phyloP scores from a whole-genome alignment of 345 rosid genomes.

The Isatis tinctoria region DNA sequence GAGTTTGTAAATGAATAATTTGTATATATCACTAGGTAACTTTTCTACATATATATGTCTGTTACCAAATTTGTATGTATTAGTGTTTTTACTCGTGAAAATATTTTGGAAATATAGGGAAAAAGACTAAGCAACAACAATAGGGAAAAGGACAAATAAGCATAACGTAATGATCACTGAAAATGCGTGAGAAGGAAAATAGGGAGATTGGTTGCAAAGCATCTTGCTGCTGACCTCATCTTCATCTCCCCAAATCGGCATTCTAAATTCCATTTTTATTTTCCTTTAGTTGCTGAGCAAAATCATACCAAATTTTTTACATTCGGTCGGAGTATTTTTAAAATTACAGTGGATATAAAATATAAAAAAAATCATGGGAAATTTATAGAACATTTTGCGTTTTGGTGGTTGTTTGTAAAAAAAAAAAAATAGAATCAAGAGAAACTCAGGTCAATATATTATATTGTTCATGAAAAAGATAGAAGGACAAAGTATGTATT shows the following conservation, averaged over 20 bases:
- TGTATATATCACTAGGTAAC: background rate
- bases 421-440: too few species aligned
- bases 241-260: constrained; percentile 1
- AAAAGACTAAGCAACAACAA: background rate
- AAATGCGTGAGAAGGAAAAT: constrained; percentile 25
- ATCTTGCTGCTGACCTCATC: constrained; percentile 9
- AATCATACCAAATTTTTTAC: too few species aligned
- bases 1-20: background rate
- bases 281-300: too few species aligned
- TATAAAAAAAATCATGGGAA: too few species aligned
- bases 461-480: too few species aligned
- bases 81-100: background rate
- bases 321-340: too few species aligned
- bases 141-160: constrained; percentile 1
- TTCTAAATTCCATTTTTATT: too few species aligned
- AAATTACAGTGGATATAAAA: too few species aligned
- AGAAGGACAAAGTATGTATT: too few species aligned
- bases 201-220: constrained; percentile 16
- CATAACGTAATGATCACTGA: constrained; percentile 20
- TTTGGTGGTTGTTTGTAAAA: too few species aligned
- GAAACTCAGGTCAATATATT: too few species aligned
- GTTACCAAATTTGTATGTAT: background rate
- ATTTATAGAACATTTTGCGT: too few species aligned
- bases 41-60: background rate
- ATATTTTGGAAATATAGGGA: background rate